Percentiles rank a stretch among this genome's conserved stretches.
Evolutionary conservation across 495 filamentous ascomycete species (phyloP).

Genomic region (Bathelium albidoporum): DNA sequence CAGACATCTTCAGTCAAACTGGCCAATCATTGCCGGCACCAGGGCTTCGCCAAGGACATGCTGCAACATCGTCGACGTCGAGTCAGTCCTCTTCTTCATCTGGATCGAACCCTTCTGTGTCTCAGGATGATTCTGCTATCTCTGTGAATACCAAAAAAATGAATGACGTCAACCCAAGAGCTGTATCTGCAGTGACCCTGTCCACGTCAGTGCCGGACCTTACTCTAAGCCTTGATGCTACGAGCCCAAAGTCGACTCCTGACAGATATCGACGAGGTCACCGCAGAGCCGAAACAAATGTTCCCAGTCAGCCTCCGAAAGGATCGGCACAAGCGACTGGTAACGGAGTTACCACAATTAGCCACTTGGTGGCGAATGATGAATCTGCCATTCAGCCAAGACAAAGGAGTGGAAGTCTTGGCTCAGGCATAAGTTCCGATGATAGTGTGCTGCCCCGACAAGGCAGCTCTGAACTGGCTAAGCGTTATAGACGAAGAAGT

Average conservation of each 20-base stretch:
- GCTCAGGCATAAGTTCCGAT: constrained; percentile 39
- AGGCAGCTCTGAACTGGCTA: constrained; percentile 50
- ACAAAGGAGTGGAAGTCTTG: not conserved
- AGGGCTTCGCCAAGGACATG: constrained; percentile 17
- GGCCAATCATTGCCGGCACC: constrained; percentile 20
- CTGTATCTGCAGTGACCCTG: constrained; percentile 36
- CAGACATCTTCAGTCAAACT: constrained; percentile 41
- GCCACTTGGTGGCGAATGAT: constrained; percentile 28
- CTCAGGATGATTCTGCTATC: constrained; percentile 29
- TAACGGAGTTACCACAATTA: constrained; percentile 33
- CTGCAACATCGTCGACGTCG: constrained; percentile 27
- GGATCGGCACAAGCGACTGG: constrained; percentile 36
- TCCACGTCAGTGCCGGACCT: constrained; percentile 44
- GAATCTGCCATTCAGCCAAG: constrained; percentile 20
- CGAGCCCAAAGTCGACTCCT: constrained; percentile 36
- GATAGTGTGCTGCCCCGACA: constrained; percentile 38
- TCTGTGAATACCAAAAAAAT: constrained; percentile 29
- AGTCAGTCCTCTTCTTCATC: constrained; percentile 27
- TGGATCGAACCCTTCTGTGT: constrained; percentile 24
- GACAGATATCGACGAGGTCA: constrained; percentile 56
- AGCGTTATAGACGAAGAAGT: constrained; percentile 72
- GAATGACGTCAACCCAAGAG: constrained; percentile 37
- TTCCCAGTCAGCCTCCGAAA: constrained; percentile 12
- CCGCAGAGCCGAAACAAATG: constrained; percentile 37
- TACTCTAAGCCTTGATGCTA: constrained; percentile 25